Evolutionary conservation across 2,329 filamentous ascomycete species (phyloP).

Genomic region (Bipolaris bicolor): DNA sequence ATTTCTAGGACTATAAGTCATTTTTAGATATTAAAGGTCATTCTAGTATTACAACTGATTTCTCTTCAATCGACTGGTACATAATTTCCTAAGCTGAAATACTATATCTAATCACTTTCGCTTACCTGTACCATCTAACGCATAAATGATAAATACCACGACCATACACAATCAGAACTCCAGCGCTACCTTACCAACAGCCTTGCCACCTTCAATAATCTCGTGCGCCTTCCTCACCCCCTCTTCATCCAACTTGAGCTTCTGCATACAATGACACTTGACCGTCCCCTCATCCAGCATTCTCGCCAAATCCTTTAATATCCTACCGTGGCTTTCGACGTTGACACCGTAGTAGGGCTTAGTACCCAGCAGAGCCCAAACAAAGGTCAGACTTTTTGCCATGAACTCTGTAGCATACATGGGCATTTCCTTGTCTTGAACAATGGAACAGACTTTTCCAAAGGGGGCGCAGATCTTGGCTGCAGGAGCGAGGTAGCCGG

Average conservation of each 20-base stretch:
- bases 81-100: too few species aligned
- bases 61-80: too few species aligned
- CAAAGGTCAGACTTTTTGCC: conserved; percentile 13
- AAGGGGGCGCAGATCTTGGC: conserved; percentile 8
- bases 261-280: conserved; percentile 11
- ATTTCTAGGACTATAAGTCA: too few species aligned
- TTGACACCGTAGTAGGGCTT: conserved; percentile 13
- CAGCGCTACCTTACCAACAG: conserved; percentile 7
- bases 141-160: too few species aligned
- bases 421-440: conserved; percentile 12
- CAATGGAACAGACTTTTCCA: conserved; percentile 11
- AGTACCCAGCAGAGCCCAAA: conserved; percentile 8
- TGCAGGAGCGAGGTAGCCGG: conserved; percentile 6
- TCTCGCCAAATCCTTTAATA: conserved; percentile 1
- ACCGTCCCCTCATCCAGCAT: conserved; percentile 3
- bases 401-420: conserved; percentile 16
- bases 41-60: too few species aligned
- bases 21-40: too few species aligned
- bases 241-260: conserved; percentile 6
- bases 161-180: conserved; percentile 1
- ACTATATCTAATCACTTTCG: too few species aligned
- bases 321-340: conserved; percentile 5
- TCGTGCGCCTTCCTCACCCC: conserved; percentile 12
- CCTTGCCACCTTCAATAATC: conserved; percentile 7
- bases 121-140: too few species aligned